Evolutionary conservation across 2,329 filamentous ascomycete genomes (phyloP).

Genomic region (Acarospora socialis): DNA sequence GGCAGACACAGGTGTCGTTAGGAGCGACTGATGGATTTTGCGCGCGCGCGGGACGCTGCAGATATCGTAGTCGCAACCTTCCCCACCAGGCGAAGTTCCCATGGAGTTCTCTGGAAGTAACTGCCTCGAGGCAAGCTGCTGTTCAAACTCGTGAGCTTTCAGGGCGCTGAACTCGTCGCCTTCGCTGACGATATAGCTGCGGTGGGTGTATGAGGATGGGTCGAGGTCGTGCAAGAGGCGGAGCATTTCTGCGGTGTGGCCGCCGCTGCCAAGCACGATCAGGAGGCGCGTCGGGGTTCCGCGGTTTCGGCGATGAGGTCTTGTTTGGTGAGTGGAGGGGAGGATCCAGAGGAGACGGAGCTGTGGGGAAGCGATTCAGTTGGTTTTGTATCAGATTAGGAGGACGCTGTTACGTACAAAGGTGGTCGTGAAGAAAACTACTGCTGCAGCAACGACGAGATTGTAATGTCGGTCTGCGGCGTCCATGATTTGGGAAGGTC

Average conservation of each 20-base stretch:
- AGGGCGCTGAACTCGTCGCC: slow-evolving; percentile 60
- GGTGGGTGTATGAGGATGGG: slow-evolving; percentile 40
- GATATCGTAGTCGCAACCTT: slow-evolving; percentile 45
- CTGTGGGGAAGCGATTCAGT: slow-evolving; percentile 4
- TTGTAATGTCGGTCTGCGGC: too few species aligned
- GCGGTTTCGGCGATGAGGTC: slow-evolving; percentile 13
- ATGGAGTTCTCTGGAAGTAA: slow-evolving; percentile 9
- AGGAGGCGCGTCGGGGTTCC: slow-evolving; percentile 45
- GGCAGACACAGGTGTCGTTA: slow-evolving; percentile 56
- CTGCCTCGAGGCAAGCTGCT: slow-evolving; percentile 15
- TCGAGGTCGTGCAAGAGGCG: slow-evolving; percentile 56
- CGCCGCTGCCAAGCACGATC: slow-evolving; percentile 79
- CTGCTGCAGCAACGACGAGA: too few species aligned
- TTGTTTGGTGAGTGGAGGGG: slow-evolving; percentile 19
- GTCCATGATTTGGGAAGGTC: too few species aligned
- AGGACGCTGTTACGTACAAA: too few species aligned
- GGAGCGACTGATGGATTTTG: slow-evolving; percentile 64
- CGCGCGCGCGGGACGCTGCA: slow-evolving; percentile 61
- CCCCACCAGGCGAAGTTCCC: slow-evolving; percentile 3
- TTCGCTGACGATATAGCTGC: slow-evolving; percentile 68
- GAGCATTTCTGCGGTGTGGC: slow-evolving; percentile 91
- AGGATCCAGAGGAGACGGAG: slow-evolving; percentile 10
- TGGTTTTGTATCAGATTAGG: too few species aligned
- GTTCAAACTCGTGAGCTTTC: slow-evolving; percentile 51
- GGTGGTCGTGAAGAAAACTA: too few species aligned